Evolutionary conservation across 73 alveolate species (phyloP), one percentile per base, ranked within the genome.

Genomic region (Blepharisma stoltei): DNA sequence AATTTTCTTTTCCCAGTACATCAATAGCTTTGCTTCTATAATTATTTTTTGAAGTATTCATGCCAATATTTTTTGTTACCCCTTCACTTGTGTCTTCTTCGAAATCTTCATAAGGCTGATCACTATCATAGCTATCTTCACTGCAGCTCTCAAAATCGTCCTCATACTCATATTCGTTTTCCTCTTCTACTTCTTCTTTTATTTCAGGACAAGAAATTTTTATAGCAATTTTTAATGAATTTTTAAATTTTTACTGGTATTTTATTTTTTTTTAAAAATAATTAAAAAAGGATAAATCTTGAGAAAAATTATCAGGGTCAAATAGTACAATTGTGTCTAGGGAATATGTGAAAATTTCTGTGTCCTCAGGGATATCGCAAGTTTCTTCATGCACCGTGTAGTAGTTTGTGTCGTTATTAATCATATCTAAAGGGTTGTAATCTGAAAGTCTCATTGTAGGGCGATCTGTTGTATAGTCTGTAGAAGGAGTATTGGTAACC

Each of bases 101-200:
- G 23, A 60, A 60, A 25, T 60, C 73, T 14, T 60, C 73, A 60
- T 60, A 60, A 14, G 73, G 73, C 11, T 18, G 48, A 60, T 60
- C 73, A 5, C 73, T 60, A 60, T 14, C 14, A 14, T 60, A n/a
- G 46, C 23, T 14, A 60, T 14, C 23, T 9, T 25, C 37, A 3
- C 37, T 60, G 14, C 14, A n/a, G 23, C 73, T 60, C 2, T 60
- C 73, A 60, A 60, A 60, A 60, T 60, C 73, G 23, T 60, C 73
- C 45, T 60, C 73, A 60, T 60, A n/a, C 45, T 60, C 73, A 60
- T 60, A 60, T 60, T 60, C 73, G 11, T 60, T 38, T 25, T 60
- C 73, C 38, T 60, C 73, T 0, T 60, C 45, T 9, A 9, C 45
- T 60, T 60, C 23, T 52, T 52, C 23, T 20, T 20, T 20, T 52